A percentile compares a stretch with the other conserved stretches of the same genome.
phyloP scores from a whole-genome alignment of 1,284 basidiomycete species.

The Moesziomyces antarcticus region DNA sequence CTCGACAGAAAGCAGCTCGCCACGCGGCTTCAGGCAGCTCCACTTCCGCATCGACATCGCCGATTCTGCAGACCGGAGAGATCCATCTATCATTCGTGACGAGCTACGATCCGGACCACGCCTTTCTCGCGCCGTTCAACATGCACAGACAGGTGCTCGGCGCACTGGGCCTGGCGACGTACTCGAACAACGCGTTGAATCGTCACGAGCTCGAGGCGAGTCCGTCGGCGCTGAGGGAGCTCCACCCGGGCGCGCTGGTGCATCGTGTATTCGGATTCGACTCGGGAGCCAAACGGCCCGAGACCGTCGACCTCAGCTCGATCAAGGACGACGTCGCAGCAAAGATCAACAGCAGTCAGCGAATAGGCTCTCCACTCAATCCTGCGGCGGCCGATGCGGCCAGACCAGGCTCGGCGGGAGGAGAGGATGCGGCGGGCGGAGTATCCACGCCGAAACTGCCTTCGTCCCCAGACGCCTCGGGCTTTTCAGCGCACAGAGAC shows the following conservation, averaged over 20 bases:
- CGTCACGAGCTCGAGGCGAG: slow-evolving; percentile 42
- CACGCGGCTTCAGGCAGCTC: slow-evolving; percentile 5
- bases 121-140: slow-evolving; percentile 65
- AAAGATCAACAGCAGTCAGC: slow-evolving; percentile 15
- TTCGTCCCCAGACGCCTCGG: slow-evolving; percentile 25
- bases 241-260: slow-evolving; percentile 60
- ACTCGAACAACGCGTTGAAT: slow-evolving; percentile 14
- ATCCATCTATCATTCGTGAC: slow-evolving; percentile 64
- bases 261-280: slow-evolving; percentile 66
- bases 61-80: slow-evolving; percentile 59
- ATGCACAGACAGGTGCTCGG: slow-evolving; percentile 63
- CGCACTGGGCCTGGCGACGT: slow-evolving; percentile 58
- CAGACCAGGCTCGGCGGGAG: neutral
- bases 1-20: slow-evolving; percentile 13
- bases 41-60: slow-evolving; percentile 12
- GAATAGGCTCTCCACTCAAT: neutral
- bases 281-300: slow-evolving; percentile 44
- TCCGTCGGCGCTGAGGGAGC: slow-evolving; percentile 48
- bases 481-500: slow-evolving; percentile 51
- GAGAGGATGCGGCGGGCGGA: neutral
- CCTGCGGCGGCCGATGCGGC: neutral
- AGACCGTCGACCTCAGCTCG: slow-evolving; percentile 52
- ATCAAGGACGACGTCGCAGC: slow-evolving; percentile 42
- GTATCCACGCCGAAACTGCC: slow-evolving; percentile 5
- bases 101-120: slow-evolving; percentile 60